phyloP scores from a whole-genome alignment of 2,329 filamentous ascomycete species.

The Gaeumannomyces tritici region DNA sequence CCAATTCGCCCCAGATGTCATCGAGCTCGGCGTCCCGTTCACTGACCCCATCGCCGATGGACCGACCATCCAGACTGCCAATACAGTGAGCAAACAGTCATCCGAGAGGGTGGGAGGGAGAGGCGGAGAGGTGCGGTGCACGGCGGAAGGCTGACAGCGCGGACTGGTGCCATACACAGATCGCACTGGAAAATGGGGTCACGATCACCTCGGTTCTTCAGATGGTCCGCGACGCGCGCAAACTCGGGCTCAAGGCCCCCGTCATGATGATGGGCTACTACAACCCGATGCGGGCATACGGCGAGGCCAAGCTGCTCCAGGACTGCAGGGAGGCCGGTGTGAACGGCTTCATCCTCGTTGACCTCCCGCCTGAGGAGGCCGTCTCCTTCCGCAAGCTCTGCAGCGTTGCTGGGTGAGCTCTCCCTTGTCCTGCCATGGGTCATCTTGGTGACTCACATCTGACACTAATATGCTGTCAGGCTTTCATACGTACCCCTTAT shows the following conservation, averaged over 20 bases:
- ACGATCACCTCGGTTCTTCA: constrained; percentile 70
- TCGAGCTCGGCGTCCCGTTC: constrained; percentile 93
- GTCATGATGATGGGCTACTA: constrained; percentile 98
- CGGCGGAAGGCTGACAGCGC: constrained; percentile 4
- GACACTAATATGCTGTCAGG: constrained; percentile 26
- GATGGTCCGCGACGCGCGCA: constrained; percentile 74
- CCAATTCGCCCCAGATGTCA: constrained; percentile 54
- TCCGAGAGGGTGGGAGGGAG: not conserved
- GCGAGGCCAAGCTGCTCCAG: constrained; percentile 77
- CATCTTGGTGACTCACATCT: constrained; percentile 4
- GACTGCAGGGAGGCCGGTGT: constrained; percentile 79
- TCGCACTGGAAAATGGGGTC: constrained; percentile 81
- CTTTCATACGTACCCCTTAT: constrained; percentile 97
- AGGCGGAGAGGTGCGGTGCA: not conserved
- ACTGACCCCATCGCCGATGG: constrained; percentile 98
- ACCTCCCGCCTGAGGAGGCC: constrained; percentile 92
- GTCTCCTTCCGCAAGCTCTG: constrained; percentile 83
- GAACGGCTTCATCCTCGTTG: constrained; percentile 95
- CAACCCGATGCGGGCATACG: constrained; percentile 90
- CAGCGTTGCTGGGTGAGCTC: constrained; percentile 58
- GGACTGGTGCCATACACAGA: constrained; percentile 13
- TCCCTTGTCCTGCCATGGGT: not conserved
- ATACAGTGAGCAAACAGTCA: constrained; percentile 54
- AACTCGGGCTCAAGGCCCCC: constrained; percentile 67
- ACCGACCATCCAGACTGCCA: constrained; percentile 91